Percentiles rank a stretch among this genome's conserved stretches.
Evolutionary conservation across 306 rosid genomes (phyloP).

Genomic region (Pterocarpus santalinus): DNA sequence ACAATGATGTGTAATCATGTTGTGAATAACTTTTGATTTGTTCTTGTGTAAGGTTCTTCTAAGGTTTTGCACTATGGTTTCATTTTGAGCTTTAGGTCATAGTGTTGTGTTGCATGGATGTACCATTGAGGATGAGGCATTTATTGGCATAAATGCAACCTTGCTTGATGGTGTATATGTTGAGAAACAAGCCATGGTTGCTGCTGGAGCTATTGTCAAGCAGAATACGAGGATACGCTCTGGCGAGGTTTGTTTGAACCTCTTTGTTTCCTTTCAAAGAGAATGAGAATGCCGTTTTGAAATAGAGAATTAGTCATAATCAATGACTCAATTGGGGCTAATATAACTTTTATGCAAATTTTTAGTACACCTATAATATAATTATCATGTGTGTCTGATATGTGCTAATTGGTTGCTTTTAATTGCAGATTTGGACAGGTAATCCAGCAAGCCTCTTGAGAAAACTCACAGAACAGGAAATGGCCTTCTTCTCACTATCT

Average conservation of each 20-base stretch:
- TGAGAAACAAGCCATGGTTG: slow-evolving; percentile 93
- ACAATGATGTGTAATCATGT: slow-evolving; percentile 37
- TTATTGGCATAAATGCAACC: slow-evolving; percentile 93
- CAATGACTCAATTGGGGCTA: not conserved
- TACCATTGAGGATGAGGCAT: slow-evolving; percentile 94
- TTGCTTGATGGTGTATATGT: slow-evolving; percentile 90
- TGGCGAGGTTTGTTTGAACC: slow-evolving; percentile 79
- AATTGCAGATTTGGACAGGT: slow-evolving; percentile 90
- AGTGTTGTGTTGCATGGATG: slow-evolving; percentile 93
- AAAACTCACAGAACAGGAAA: slow-evolving; percentile 91
- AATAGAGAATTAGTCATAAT: not conserved
- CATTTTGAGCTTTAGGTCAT: slow-evolving; percentile 65
- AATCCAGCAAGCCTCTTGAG: slow-evolving; percentile 93
- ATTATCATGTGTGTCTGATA: slow-evolving; percentile 23
- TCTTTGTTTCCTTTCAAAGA: not conserved
- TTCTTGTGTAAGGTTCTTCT: slow-evolving; percentile 35
- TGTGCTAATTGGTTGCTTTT: not conserved
- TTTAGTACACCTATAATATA: not conserved
- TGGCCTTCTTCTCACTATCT: slow-evolving; percentile 83
- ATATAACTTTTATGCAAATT: not conserved
- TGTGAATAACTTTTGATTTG: slow-evolving; percentile 19
- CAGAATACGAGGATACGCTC: slow-evolving; percentile 89
- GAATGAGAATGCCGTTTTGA: not conserved
- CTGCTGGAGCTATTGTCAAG: slow-evolving; percentile 93
- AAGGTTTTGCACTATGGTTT: slow-evolving; percentile 35